Conservation (phyloP, 2,329 filamentous ascomycete species). For the Plectosphaerella sp. region DNA sequence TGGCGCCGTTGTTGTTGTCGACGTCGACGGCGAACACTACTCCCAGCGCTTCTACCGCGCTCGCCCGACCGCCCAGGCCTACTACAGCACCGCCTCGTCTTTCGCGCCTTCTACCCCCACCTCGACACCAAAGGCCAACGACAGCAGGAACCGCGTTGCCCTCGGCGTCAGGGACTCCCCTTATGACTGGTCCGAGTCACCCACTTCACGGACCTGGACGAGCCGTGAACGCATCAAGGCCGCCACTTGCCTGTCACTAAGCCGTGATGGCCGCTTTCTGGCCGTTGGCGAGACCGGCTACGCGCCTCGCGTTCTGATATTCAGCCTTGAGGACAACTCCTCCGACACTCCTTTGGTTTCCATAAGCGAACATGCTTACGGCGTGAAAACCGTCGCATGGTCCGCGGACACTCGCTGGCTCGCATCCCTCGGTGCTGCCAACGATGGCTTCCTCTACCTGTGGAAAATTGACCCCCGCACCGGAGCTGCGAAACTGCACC, state of each 20-base stretch:
- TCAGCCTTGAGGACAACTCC: constrained; percentile 74
- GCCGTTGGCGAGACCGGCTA: constrained; percentile 96
- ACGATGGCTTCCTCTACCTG: constrained; percentile 90
- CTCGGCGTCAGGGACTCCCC: constrained; percentile 42
- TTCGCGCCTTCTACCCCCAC: constrained; percentile 45
- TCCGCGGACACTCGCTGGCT: constrained; percentile 82
- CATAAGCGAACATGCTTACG: constrained; percentile 84
- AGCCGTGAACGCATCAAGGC: constrained; percentile 92
- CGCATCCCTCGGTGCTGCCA: constrained; percentile 81
- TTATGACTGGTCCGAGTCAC: constrained; percentile 59
- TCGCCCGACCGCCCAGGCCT: constrained; percentile 64
- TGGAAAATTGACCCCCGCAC: constrained; percentile 84
- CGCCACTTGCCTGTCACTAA: constrained; percentile 85
- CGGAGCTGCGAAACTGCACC: constrained; percentile 71
- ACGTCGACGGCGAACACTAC: constrained; percentile 63
- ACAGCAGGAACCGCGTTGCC: constrained; percentile 55
- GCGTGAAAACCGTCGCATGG: constrained; percentile 84
- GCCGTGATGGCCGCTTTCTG: constrained; percentile 78
- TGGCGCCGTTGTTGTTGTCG: constrained; percentile 86
- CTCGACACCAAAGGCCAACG: constrained; percentile 57
- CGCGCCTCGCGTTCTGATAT: constrained; percentile 84
- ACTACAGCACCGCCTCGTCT: constrained; percentile 34
- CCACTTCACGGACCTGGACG: constrained; percentile 70
- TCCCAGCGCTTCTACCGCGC: constrained; percentile 89
- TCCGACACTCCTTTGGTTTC: constrained; percentile 80